Evolutionary conservation across 2,329 filamentous ascomycete species (phyloP).

Genomic region (Cercospora sp.): DNA sequence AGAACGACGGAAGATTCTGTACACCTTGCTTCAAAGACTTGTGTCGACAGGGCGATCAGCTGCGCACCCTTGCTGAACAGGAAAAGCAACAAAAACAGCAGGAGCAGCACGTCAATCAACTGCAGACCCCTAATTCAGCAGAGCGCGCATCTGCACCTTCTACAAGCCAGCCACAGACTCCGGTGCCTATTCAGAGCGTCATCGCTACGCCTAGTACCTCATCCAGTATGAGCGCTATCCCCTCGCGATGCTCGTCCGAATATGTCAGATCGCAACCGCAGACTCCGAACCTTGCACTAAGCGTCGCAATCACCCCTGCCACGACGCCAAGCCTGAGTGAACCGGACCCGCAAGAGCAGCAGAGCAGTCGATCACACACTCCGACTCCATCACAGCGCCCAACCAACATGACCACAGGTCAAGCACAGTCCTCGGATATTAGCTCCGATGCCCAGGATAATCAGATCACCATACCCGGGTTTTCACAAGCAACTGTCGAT

Average conservation of each 20-base stretch:
- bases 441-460: not conserved
- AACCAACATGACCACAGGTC: not conserved
- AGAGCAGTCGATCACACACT: not conserved
- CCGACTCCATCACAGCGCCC: not conserved
- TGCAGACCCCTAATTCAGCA: not conserved
- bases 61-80: not conserved
- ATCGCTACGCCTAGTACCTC: not conserved
- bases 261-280: not conserved
- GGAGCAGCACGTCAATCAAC: not conserved
- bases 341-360: not conserved
- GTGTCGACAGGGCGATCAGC: not conserved
- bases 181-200: not conserved
- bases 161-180: not conserved
- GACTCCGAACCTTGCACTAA: not conserved
- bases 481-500: not conserved
- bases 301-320: not conserved
- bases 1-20: conserved; percentile 19
- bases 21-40: conserved; percentile 16
- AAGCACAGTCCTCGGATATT: not conserved
- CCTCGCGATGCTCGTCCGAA: not conserved
- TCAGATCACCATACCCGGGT: not conserved
- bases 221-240: not conserved
- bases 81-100: not conserved
- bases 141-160: not conserved
- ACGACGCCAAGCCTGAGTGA: not conserved